Evolutionary conservation across 164 flowering plant genomes (phyloP).

Genomic region (Berberis thunbergii): DNA sequence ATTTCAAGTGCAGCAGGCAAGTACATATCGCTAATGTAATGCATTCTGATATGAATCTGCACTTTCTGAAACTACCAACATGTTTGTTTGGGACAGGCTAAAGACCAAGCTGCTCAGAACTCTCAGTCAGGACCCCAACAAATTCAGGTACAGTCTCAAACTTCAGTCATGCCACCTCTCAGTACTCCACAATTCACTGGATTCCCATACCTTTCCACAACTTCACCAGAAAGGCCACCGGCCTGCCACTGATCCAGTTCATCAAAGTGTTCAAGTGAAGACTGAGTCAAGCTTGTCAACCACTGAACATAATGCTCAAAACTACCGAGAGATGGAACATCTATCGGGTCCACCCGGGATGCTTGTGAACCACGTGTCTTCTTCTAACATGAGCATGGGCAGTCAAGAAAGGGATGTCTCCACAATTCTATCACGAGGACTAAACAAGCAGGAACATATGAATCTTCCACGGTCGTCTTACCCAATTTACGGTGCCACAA

Average conservation of each 20-base stretch:
- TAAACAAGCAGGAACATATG: too few relatives aligned
- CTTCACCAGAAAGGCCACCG: constrained; percentile 29
- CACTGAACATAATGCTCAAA: too few relatives aligned
- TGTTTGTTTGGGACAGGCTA: constrained; percentile 13
- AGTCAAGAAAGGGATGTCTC: too few relatives aligned
- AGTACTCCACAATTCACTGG: constrained; percentile 17
- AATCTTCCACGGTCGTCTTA: too few relatives aligned
- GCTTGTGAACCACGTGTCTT: too few relatives aligned
- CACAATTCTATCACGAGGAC: too few relatives aligned
- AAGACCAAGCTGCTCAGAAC: constrained; percentile 23
- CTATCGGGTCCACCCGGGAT: too few relatives aligned
- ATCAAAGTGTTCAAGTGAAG: neutral
- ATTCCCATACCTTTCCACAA: constrained; percentile 26
- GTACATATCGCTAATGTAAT: constrained; percentile 1
- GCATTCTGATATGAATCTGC: neutral
- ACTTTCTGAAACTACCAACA: neutral
- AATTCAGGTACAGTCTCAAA: constrained; percentile 17
- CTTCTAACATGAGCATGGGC: too few relatives aligned
- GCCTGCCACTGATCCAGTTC: constrained; percentile 25
- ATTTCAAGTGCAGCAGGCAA: constrained; percentile 62
- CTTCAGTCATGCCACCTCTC: neutral
- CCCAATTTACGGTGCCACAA: too few relatives aligned
- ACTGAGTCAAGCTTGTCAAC: too few relatives aligned
- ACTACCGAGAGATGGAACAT: too few relatives aligned
- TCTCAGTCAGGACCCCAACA: constrained; percentile 28